A percentile compares a stretch with the other conserved stretches of the same genome.
Evolutionary conservation across 768 basidiomycete genomes (phyloP).

Genomic region (Auricularia auricula-judae): DNA sequence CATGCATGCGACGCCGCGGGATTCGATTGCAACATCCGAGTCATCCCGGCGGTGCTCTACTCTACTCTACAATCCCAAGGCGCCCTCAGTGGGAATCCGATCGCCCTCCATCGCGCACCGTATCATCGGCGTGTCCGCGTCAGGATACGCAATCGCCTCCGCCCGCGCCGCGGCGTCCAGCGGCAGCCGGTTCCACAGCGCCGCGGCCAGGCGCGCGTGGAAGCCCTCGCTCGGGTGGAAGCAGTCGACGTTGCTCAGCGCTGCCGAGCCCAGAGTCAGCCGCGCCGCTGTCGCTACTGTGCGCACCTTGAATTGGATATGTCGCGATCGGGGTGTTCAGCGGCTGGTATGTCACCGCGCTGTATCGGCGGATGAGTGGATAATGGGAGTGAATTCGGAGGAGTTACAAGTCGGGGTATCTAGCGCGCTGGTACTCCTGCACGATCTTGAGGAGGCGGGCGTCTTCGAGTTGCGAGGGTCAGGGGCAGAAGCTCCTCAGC

Average conservation of each 20-base stretch:
- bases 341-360: slow-evolving; percentile 10
- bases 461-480: background rate
- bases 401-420: slow-evolving; percentile 10
- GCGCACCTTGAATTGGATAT: slow-evolving; percentile 9
- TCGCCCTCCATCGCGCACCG: background rate
- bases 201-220: background rate
- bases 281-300: background rate
- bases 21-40: no score
- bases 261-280: background rate
- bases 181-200: background rate
- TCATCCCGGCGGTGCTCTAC: no score
- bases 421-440: slow-evolving; percentile 7
- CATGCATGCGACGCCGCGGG: no score
- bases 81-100: background rate
- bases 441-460: slow-evolving; percentile 7
- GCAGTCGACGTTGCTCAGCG: background rate
- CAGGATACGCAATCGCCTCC: background rate
- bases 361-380: background rate
- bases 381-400: no score
- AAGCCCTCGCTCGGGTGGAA: background rate
- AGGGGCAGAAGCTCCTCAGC: background rate
- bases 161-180: background rate
- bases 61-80: background rate
- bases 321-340: slow-evolving; percentile 4
- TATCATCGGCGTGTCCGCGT: background rate